Base-by-base conservation (phyloP, 352 stramenopile genomes). In the Globisporangium splendens region DNA sequence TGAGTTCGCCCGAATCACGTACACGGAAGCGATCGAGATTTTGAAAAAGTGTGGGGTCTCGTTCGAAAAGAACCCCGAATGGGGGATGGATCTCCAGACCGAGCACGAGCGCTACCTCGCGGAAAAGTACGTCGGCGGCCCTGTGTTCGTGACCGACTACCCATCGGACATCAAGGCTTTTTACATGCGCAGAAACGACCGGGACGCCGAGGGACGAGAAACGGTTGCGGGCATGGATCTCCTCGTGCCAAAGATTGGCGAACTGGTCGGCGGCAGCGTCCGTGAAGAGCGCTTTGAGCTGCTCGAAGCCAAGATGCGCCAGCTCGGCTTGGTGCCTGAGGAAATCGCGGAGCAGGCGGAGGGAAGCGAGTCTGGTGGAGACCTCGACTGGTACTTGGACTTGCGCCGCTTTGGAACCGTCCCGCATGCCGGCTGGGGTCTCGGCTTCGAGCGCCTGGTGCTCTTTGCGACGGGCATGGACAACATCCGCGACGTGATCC, bases 81-180 rank as follows among this genome's bases (percentile, higher is more conserved):
- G 95, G 94, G 93, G 77, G n/a, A 98, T 97, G 56, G 96, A 99
- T 72, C 79, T 99, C 58, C 90, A 98, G 43, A 99, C 96, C 10
- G 96, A 99, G 69, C 96, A 99, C 59, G 97, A 99, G 66, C 83
- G 96, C 8, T 99, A 91, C 75, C 71, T 99, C 22, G 90, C 94
- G 6, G 96, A 99, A 69, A 79, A 80, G 48, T 77, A 87, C 38
- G 74, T 89, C 49, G 64, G 56, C 22, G 82, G 77, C 0, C 79
- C 82, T 2, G 93, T 98, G 8, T 99, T 99, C 69, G 95, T 99
- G 59, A 99, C 98, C 49, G 95, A 99, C 65, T 99, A 99, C 72
- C 96, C 97, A 2, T 96, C 94, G 13, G 81, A 85, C 11, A 98
- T 99, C 64, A 99, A 99, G 78, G 95, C 97, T 8, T 99, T 99